Percentiles rank a stretch among this genome's conserved stretches.
phyloP scores from a whole-genome alignment of 148 eudicot genomes.

The Fagopyrum esculentum region DNA sequence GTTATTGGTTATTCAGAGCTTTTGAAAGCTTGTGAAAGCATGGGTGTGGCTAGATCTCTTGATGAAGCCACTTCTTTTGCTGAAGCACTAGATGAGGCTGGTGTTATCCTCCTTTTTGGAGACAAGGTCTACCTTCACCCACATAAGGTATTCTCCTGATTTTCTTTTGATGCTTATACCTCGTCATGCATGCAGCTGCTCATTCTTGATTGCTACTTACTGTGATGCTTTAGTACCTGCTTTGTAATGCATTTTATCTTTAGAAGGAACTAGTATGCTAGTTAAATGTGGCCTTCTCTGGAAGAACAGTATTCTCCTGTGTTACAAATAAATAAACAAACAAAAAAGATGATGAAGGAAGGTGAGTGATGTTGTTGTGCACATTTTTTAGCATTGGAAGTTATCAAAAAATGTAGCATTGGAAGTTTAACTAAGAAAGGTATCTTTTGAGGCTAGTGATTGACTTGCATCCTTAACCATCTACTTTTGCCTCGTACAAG shows the following conservation, averaged over 20 bases:
- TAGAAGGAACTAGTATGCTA: background rate
- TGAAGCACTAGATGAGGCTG: conserved; percentile 77
- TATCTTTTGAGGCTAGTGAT: background rate
- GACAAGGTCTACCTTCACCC: conserved; percentile 89
- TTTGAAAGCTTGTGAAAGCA: conserved; percentile 44
- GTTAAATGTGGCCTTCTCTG: background rate
- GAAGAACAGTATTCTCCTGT: background rate
- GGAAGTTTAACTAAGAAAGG: background rate
- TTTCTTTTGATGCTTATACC: background rate
- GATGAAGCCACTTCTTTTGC: conserved; percentile 64
- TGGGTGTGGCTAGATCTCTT: conserved; percentile 59
- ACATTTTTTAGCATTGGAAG: background rate
- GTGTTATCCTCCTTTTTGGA: conserved; percentile 69
- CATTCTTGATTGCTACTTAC: background rate
- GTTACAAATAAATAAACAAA: background rate
- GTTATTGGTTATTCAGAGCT: conserved; percentile 59
- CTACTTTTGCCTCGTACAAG: background rate
- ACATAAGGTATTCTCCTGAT: conserved; percentile 43
- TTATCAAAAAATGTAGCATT: background rate
- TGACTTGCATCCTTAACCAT: background rate
- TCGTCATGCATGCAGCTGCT: background rate
- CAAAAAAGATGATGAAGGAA: background rate
- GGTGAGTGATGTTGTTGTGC: background rate
- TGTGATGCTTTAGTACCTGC: background rate
- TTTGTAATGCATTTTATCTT: background rate